Percentiles rank a stretch among this genome's conserved stretches.
These are phyloP conservation scores for Phialocephala subalpina DNA, from an alignment of 2,329 filamentous ascomycete species.

Conservation along the genomic window DNA sequence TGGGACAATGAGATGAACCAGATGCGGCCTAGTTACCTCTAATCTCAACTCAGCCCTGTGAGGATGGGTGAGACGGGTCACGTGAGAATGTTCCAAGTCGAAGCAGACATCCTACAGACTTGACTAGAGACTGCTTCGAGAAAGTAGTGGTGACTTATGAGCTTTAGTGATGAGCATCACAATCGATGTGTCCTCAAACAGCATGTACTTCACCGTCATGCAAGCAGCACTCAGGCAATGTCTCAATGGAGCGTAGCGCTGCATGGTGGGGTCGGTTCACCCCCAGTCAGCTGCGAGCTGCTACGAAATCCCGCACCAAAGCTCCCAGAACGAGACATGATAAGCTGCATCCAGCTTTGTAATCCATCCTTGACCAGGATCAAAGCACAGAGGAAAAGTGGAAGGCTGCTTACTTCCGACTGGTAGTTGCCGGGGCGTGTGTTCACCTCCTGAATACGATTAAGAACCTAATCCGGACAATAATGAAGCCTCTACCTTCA, in stretches of 20 bases:
- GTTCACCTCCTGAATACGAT: not conserved
- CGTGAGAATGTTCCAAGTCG: not conserved
- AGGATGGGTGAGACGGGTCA: not conserved
- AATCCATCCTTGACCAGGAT: not conserved
- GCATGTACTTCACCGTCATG: not conserved
- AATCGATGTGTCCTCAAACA: not conserved
- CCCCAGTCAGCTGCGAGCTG: constrained; percentile 6
- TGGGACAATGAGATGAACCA: not conserved
- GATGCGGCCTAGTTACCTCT: not conserved
- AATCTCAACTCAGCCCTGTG: not conserved
- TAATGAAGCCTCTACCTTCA: constrained; percentile 9
- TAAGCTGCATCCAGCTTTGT: constrained; percentile 1
- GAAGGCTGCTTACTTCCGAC: constrained; percentile 1
- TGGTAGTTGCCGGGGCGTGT: too few relatives aligned
- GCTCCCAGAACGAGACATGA: not conserved
- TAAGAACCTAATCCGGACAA: constrained; percentile 22
- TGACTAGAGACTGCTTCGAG: not conserved
- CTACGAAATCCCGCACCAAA: not conserved
- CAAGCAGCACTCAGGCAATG: not conserved
- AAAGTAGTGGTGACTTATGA: not conserved
- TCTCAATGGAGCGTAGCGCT: not conserved
- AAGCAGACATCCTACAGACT: not conserved
- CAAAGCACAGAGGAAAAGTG: not conserved
- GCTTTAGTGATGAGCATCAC: not conserved
- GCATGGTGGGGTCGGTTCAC: too few relatives aligned